A percentile compares a stretch with the other conserved stretches of the same genome.
These are phyloP conservation scores for Wickerhamomyces alni DNA, from an alignment of 805 yeast species.

Conservation along the genomic window DNA sequence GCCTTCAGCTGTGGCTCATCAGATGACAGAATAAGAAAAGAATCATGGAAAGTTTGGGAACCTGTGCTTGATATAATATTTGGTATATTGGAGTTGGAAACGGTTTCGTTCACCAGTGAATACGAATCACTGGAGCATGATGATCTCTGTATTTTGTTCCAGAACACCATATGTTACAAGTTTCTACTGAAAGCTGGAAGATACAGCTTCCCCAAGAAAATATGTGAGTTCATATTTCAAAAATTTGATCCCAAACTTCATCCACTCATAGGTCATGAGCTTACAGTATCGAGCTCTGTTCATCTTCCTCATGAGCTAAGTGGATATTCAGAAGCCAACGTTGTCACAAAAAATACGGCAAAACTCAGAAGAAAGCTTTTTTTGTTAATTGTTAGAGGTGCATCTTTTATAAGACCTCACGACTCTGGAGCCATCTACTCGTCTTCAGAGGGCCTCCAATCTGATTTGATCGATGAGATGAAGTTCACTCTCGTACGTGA, in stretches of 20 bases:
- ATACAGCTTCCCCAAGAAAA: slow-evolving; percentile 6
- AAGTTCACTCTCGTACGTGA: neutral
- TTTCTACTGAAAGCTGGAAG: slow-evolving; percentile 11
- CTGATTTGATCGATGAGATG: neutral
- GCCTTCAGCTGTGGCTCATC: slow-evolving; percentile 23
- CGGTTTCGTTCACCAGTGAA: slow-evolving; percentile 3
- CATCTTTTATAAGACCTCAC: neutral
- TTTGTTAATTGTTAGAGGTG: slow-evolving; percentile 2
- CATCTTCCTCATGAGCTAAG: neutral
- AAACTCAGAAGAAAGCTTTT: slow-evolving; percentile 6
- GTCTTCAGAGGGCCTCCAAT: neutral
- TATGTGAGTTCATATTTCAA: slow-evolving; percentile 12
- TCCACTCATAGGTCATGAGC: slow-evolving; percentile 15
- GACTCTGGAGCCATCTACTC: neutral
- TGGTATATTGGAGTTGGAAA: slow-evolving; percentile 12
- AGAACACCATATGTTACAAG: slow-evolving; percentile 2
- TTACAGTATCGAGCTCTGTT: slow-evolving; percentile 11
- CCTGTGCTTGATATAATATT: slow-evolving; percentile 13
- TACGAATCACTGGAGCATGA: neutral
- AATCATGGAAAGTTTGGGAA: slow-evolving; percentile 20
- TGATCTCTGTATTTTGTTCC: neutral
- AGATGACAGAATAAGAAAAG: slow-evolving; percentile 4
- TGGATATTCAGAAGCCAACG: neutral
- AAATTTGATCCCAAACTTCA: neutral
- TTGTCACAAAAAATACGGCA: slow-evolving; percentile 6